phyloP scores from a whole-genome alignment of 805 yeast species.

The Ogataea angusta region DNA sequence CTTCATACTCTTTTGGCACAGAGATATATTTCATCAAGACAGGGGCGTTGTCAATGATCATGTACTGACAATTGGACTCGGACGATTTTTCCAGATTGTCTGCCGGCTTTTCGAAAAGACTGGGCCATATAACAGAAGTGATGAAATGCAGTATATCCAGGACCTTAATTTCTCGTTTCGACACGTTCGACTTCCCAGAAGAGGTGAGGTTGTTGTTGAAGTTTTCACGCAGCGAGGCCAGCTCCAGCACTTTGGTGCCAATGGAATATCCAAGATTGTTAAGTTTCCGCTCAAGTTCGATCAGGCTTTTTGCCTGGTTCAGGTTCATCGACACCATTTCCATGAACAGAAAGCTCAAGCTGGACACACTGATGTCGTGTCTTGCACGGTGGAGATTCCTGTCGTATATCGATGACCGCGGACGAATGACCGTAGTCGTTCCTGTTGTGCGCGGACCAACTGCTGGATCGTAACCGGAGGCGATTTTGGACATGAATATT shows the following conservation, averaged over 20 bases:
- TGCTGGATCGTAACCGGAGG: constrained; percentile 29
- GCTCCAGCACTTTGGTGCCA: constrained; percentile 69
- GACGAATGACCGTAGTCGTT: constrained; percentile 2
- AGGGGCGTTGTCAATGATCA: constrained; percentile 79
- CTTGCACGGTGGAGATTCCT: constrained; percentile 62
- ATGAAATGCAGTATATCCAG: constrained; percentile 79
- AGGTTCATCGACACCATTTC: constrained; percentile 69
- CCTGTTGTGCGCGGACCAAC: constrained; percentile 32
- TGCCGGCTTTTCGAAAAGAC: constrained; percentile 70
- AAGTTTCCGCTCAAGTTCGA: constrained; percentile 56
- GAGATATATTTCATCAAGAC: constrained; percentile 67
- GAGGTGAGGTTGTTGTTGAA: constrained; percentile 35
- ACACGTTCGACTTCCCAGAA: constrained; percentile 61
- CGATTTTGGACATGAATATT: constrained; percentile 17
- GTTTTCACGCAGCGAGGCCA: constrained; percentile 67
- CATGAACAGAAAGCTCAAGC: constrained; percentile 66
- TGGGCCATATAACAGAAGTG: constrained; percentile 68
- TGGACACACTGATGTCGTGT: constrained; percentile 62
- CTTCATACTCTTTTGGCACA: constrained; percentile 75
- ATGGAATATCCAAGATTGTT: constrained; percentile 75
- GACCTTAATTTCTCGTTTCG: constrained; percentile 58
- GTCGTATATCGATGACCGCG: constrained; percentile 53
- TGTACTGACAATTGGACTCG: constrained; percentile 62
- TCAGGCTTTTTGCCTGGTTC: constrained; percentile 59
- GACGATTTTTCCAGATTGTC: constrained; percentile 42